Conservation (phyloP, 1,284 basidiomycete species). For the Marasmius fiardii region DNA sequence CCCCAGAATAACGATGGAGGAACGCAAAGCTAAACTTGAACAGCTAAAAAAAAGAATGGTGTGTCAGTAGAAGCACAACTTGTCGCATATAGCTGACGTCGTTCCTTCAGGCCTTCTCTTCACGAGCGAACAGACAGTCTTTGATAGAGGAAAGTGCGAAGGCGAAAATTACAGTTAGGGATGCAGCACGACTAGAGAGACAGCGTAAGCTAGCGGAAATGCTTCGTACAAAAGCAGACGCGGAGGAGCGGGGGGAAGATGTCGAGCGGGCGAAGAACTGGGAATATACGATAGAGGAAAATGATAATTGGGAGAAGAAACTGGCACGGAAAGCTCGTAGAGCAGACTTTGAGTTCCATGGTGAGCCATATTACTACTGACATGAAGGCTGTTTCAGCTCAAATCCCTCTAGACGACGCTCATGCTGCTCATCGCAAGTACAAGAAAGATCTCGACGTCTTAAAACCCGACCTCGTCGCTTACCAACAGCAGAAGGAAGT, state of each 20-base stretch:
- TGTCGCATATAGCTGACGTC: slow-evolving; percentile 3
- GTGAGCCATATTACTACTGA: slow-evolving; percentile 39
- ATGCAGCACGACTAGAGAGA: slow-evolving; percentile 78
- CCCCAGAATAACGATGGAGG: slow-evolving; percentile 54
- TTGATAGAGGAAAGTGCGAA: slow-evolving; percentile 81
- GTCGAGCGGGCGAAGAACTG: slow-evolving; percentile 82
- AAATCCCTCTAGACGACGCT: slow-evolving; percentile 66
- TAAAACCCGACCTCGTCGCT: slow-evolving; percentile 83
- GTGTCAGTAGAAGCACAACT: slow-evolving; percentile 22
- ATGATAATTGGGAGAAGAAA: slow-evolving; percentile 93
- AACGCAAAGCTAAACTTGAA: slow-evolving; percentile 75
- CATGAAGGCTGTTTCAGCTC: slow-evolving; percentile 1
- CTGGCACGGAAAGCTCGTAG: slow-evolving; percentile 68
- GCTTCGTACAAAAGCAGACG: slow-evolving; percentile 84
- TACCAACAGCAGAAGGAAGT: slow-evolving; percentile 89
- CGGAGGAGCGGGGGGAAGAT: slow-evolving; percentile 82
- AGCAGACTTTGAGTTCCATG: slow-evolving; percentile 80
- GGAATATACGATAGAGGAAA: slow-evolving; percentile 94
- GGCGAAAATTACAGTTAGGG: slow-evolving; percentile 71
- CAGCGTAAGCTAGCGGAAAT: slow-evolving; percentile 87
- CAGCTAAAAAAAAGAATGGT: slow-evolving; percentile 79
- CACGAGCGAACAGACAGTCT: slow-evolving; percentile 79
- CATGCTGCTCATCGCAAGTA: slow-evolving; percentile 87
- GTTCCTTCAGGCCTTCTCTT: slow-evolving; percentile 60
- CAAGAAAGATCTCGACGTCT: slow-evolving; percentile 82